These are phyloP conservation scores for Candida endomychidarum DNA, from an alignment of 805 yeast genomes.

Conservation along the genomic window DNA sequence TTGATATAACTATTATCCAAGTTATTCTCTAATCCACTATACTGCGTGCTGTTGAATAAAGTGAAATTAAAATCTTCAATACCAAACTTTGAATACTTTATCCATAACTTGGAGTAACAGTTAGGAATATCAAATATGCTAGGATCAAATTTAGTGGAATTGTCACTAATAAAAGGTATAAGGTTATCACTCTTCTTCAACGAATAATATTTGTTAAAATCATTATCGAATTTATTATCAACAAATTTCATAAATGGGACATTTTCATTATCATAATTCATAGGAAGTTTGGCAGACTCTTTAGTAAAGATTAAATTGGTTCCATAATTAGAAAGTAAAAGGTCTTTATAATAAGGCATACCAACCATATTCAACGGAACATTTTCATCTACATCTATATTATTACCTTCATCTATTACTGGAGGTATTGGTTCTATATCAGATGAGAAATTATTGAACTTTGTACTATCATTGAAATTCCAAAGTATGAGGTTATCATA, in stretches of 20 bases:
- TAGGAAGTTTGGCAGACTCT: conserved; percentile 61
- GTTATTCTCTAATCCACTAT: conserved; percentile 87
- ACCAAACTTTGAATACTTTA: conserved; percentile 85
- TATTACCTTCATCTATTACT: conserved; percentile 28
- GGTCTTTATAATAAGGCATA: conserved; percentile 80
- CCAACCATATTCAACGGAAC: conserved; percentile 74
- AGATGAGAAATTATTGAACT: conserved; percentile 39
- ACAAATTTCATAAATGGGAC: conserved; percentile 16
- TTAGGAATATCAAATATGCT: conserved; percentile 52
- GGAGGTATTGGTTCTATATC: conserved; percentile 25
- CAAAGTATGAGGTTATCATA: conserved; percentile 65
- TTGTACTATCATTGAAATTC: conserved; percentile 44
- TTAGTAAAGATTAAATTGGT: conserved; percentile 55
- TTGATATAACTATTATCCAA: conserved; percentile 72
- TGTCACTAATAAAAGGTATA: conserved; percentile 17
- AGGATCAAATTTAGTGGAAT: conserved; percentile 11
- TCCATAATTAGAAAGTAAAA: conserved; percentile 80
- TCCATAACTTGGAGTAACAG: conserved; percentile 71
- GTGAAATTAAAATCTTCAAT: conserved; percentile 92
- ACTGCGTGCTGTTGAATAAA: conserved; percentile 68
- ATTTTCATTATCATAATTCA: conserved; percentile 17
- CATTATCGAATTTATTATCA: conserved; percentile 16
- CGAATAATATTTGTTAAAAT: conserved; percentile 13
- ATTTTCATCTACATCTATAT: conserved; percentile 39
- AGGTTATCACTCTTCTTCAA: conserved; percentile 13